phyloP scores from a whole-genome alignment of 2,329 filamentous ascomycete species.

The Trichoderma breve region DNA sequence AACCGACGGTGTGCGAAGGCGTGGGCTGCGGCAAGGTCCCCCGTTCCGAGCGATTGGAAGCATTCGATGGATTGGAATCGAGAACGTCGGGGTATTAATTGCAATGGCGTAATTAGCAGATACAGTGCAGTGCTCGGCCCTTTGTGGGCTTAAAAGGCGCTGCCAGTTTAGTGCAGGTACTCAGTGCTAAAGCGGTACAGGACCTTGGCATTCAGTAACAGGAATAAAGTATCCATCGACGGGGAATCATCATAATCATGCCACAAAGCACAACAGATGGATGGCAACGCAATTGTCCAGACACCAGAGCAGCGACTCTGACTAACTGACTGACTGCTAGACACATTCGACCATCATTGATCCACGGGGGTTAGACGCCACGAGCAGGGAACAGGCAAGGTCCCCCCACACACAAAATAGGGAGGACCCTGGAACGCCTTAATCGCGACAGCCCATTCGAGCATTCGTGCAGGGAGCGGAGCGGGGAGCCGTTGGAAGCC shows the following conservation, averaged over 20 bases:
- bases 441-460: conserved; percentile 5
- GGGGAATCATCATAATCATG: neutral
- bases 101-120: neutral
- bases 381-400: conserved; percentile 18
- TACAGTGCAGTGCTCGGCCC: neutral
- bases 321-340: neutral
- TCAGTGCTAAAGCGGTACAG: neutral
- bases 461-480: neutral
- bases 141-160: neutral
- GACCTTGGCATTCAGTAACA: neutral
- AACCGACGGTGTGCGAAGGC: neutral
- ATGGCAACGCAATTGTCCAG: neutral
- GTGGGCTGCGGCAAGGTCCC: neutral
- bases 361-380: conserved; percentile 2
- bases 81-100: neutral
- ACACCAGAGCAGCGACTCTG: neutral
- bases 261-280: neutral
- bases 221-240: neutral
- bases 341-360: neutral
- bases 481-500: conserved; percentile 10
- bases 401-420: conserved; percentile 4
- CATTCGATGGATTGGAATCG: neutral
- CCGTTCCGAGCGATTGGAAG: neutral
- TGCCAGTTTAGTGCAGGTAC: neutral
- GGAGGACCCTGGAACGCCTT: conserved; percentile 5